Conservation (phyloP, 2,329 filamentous ascomycete genomes). For the Neopestalotiopsis sp. region DNA sequence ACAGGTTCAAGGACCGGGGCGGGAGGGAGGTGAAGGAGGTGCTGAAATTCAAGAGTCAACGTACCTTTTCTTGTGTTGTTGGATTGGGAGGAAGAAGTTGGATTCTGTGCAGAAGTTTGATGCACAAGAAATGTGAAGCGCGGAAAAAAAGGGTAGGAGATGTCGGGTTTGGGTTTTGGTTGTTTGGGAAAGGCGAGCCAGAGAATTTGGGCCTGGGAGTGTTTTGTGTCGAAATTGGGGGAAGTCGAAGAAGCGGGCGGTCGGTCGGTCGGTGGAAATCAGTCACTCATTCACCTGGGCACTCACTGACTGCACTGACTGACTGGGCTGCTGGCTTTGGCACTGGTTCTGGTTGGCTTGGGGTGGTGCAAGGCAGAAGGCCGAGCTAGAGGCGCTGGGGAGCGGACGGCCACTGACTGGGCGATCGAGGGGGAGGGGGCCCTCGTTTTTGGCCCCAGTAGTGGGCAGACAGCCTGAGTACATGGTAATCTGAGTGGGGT, state of each 20-base stretch:
- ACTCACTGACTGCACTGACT: background rate
- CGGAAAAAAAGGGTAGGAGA: conserved; percentile 26
- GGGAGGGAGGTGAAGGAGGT: background rate
- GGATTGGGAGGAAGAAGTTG: conserved; percentile 27
- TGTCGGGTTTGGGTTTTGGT: conserved; percentile 32
- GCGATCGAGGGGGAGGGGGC: background rate
- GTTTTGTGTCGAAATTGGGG: conserved; percentile 27
- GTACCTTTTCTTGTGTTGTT: conserved; percentile 27
- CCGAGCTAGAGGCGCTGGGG: conserved; percentile 1
- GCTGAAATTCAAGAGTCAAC: conserved; percentile 16
- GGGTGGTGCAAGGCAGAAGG: background rate
- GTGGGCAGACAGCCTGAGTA: background rate
- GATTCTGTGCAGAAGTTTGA: conserved; percentile 26
- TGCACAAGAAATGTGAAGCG: conserved; percentile 32
- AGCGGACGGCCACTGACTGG: conserved; percentile 1
- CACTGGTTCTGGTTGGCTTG: conserved; percentile 4
- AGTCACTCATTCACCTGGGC: background rate
- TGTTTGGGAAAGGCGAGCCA: conserved; percentile 26
- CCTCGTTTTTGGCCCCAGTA: background rate
- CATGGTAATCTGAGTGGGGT: background rate
- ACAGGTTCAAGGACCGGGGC: conserved; percentile 15
- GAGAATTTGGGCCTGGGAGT: conserved; percentile 28
- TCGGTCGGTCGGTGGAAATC: conserved; percentile 1
- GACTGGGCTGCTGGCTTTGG: background rate
- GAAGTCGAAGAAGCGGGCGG: conserved; percentile 16